Conservation (phyloP, 2,329 filamentous ascomycete genomes). For the Bimuria novae-zelandiae region DNA sequence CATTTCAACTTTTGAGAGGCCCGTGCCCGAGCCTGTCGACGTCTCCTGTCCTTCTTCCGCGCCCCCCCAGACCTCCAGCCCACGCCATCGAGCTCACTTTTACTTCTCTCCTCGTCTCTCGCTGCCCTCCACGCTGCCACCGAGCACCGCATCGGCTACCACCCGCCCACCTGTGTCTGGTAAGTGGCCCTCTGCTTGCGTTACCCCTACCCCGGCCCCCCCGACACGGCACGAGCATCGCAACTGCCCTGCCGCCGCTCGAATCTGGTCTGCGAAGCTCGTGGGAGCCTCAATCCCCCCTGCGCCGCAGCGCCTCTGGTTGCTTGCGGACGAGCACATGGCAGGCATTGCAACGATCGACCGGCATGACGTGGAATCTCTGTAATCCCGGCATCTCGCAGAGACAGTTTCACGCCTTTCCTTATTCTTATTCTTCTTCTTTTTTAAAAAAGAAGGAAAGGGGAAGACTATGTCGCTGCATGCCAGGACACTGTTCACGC, state of each 20-base stretch:
- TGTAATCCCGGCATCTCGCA: background rate
- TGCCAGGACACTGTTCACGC: background rate
- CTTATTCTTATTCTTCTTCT: too few species aligned
- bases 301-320: background rate
- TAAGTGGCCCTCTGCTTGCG: slow-evolving; percentile 17
- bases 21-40: slow-evolving; percentile 3
- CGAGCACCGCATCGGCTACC: slow-evolving; percentile 17
- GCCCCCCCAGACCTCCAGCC: background rate
- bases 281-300: slow-evolving; percentile 1
- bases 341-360: background rate
- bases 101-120: slow-evolving; percentile 2
- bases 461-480: too few species aligned
- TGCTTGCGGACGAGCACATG: background rate
- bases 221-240: slow-evolving; percentile 7
- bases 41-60: slow-evolving; percentile 1
- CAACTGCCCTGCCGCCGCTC: background rate
- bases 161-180: slow-evolving; percentile 13
- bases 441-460: too few species aligned
- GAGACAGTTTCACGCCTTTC: too few species aligned
- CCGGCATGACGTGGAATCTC: slow-evolving; percentile 2
- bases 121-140: slow-evolving; percentile 19
- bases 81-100: background rate
- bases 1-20: slow-evolving; percentile 1
- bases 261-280: background rate
- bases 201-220: slow-evolving; percentile 10